A percentile compares a stretch with the other conserved stretches of the same genome.
These are phyloP conservation scores for Zanthoxylum bungeanum DNA, from an alignment of 345 rosid genomes.

Conservation along the genomic window DNA sequence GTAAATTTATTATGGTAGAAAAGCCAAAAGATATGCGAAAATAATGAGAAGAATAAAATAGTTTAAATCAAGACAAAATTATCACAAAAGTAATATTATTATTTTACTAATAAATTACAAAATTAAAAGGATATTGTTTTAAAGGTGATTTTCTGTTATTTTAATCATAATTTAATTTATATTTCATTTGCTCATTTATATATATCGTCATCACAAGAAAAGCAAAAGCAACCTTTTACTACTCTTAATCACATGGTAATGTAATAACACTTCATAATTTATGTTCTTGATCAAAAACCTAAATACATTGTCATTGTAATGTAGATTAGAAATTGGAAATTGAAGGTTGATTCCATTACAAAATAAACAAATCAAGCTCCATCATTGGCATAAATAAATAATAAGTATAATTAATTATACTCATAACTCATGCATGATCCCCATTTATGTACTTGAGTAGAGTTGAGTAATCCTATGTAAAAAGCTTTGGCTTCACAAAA, in stretches of 20 bases:
- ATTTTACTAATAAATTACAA: too few species aligned
- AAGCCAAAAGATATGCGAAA: too few species aligned
- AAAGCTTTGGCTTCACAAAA: conserved; percentile 25
- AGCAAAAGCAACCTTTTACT: not conserved
- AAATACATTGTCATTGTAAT: not conserved
- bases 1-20: too few species aligned
- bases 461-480: too few species aligned
- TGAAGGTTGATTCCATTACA: not conserved
- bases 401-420: not conserved
- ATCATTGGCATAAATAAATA: not conserved
- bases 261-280: not conserved
- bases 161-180: too few species aligned
- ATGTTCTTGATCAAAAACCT: not conserved
- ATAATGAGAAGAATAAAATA: too few species aligned
- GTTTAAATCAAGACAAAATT: too few species aligned
- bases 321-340: not conserved
- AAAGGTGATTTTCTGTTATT: too few species aligned
- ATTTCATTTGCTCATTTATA: too few species aligned
- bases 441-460: not conserved
- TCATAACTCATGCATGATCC: not conserved
- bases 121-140: too few species aligned
- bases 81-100: too few species aligned
- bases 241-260: not conserved
- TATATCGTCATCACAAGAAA: not conserved
- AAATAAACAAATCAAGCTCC: not conserved